Percentiles rank a stretch among this genome's conserved stretches.
Conservation (phyloP, 2,329 filamentous ascomycete genomes). For the Berkeleyomyces basicola region DNA sequence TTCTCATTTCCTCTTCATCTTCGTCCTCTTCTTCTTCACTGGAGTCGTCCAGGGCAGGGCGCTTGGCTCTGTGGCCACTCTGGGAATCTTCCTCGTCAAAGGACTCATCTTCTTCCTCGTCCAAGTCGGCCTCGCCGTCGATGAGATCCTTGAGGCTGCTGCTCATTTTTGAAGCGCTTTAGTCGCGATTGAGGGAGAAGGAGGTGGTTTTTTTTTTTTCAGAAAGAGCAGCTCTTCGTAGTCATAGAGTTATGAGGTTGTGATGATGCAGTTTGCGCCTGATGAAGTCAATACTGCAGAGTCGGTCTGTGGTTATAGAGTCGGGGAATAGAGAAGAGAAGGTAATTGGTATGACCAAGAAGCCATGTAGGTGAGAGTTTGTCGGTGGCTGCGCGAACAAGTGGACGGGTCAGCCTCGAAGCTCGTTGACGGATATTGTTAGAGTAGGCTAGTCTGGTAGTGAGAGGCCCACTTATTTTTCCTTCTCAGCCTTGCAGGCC, state of each 20-base stretch:
- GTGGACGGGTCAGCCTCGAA: too few relatives aligned
- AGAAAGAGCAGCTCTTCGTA: background rate
- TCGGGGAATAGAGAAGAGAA: too few relatives aligned
- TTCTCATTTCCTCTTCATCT: conserved; percentile 72
- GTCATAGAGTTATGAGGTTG: background rate
- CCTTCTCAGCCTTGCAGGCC: conserved; percentile 12
- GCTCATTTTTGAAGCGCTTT: conserved; percentile 31
- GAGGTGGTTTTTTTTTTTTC: background rate
- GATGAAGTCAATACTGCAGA: background rate
- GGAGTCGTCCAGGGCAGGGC: conserved; percentile 42
- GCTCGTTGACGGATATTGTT: background rate
- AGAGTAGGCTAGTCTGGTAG: background rate
- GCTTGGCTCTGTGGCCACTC: background rate
- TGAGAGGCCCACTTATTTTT: conserved; percentile 10
- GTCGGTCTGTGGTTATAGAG: background rate
- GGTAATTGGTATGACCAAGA: too few relatives aligned
- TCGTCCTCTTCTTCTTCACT: conserved; percentile 88
- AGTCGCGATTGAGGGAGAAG: background rate
- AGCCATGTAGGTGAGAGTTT: too few relatives aligned
- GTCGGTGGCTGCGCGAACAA: too few relatives aligned
- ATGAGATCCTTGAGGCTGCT: conserved; percentile 58
- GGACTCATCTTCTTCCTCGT: conserved; percentile 73
- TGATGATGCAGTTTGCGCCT: background rate
- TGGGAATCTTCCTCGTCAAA: conserved; percentile 52
- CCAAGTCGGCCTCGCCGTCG: conserved; percentile 70